Evolutionary conservation across 371 early-diverging fungal species (phyloP).

Genomic region (Mortierella sp.): DNA sequence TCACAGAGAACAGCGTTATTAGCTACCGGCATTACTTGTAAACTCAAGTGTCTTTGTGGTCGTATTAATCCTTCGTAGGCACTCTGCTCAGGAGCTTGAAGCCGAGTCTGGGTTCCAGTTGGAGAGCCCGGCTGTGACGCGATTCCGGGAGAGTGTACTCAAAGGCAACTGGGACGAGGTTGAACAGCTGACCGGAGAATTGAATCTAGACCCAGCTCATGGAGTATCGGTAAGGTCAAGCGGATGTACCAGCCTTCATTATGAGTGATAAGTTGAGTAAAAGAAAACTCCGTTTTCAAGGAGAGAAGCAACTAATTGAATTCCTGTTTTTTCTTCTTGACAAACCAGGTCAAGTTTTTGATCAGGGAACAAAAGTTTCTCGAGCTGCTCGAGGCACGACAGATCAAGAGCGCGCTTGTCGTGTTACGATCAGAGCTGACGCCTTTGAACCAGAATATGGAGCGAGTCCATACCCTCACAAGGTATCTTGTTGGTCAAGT

Average conservation of each 20-base stretch:
- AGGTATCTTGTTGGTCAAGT: constrained; percentile 52
- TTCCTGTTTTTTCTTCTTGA: neutral
- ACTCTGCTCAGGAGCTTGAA: constrained; percentile 40
- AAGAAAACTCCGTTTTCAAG: no score
- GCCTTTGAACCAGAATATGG: constrained; percentile 71
- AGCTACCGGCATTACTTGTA: no score
- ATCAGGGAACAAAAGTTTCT: constrained; percentile 86
- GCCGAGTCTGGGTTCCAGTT: constrained; percentile 46
- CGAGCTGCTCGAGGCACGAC: constrained; percentile 75
- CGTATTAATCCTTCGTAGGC: constrained; percentile 21
- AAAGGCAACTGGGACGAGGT: constrained; percentile 40
- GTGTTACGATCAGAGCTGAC: constrained; percentile 81
- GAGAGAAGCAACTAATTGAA: no score
- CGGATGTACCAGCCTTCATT: no score
- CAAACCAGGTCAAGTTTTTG: constrained; percentile 64
- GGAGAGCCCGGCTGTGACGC: constrained; percentile 42
- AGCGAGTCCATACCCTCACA: constrained; percentile 64
- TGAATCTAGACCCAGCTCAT: constrained; percentile 35
- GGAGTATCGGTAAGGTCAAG: constrained; percentile 33
- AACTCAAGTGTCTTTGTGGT: no score
- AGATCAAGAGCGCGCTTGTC: constrained; percentile 72
- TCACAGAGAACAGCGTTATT: no score
- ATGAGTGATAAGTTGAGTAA: neutral
- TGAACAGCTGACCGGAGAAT: constrained; percentile 27
- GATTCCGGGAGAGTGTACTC: constrained; percentile 46